A percentile compares a stretch with the other conserved stretches of the same genome.
phyloP scores from a whole-genome alignment of 1,284 basidiomycete species.

The Ceratobasidium sp. region DNA sequence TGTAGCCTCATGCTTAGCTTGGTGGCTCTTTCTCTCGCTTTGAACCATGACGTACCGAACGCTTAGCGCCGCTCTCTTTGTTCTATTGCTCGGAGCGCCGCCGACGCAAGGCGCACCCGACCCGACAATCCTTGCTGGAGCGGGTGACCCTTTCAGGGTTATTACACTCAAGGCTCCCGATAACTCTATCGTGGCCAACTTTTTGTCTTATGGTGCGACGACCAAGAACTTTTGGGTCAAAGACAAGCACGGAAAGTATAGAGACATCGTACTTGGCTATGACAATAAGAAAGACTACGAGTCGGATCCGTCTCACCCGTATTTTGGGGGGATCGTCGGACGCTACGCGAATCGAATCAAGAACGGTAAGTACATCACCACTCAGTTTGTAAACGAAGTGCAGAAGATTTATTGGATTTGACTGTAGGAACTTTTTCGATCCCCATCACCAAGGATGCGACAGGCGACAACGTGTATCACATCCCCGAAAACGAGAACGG shows the following conservation, averaged over 20 bases:
- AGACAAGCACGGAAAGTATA: conserved; percentile 55
- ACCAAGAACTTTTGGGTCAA: conserved; percentile 62
- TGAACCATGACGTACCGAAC: background rate
- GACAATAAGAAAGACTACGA: conserved; percentile 57
- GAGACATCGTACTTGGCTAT: conserved; percentile 62
- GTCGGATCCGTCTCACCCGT: conserved; percentile 59
- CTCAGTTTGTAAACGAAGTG: no score
- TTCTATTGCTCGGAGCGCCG: background rate
- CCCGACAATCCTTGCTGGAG: conserved; percentile 10
- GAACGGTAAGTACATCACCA: conserved; percentile 53
- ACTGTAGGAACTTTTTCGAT: conserved; percentile 61
- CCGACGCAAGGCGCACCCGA: background rate
- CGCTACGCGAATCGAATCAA: conserved; percentile 61
- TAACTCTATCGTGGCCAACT: conserved; percentile 61
- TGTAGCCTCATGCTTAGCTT: background rate
- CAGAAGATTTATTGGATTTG: no score
- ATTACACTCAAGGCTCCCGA: conserved; percentile 60
- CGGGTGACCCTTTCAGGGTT: conserved; percentile 42
- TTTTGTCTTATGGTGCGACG: conserved; percentile 61
- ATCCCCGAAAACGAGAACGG: conserved; percentile 58
- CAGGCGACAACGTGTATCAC: conserved; percentile 58
- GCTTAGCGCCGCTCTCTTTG: conserved; percentile 1
- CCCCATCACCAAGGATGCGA: conserved; percentile 59
- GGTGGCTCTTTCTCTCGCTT: background rate
- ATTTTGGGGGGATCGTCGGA: conserved; percentile 61